These are phyloP conservation scores for Arthrinium phaeospermum DNA, from an alignment of 2,329 filamentous ascomycete genomes.

Conservation along the genomic window DNA sequence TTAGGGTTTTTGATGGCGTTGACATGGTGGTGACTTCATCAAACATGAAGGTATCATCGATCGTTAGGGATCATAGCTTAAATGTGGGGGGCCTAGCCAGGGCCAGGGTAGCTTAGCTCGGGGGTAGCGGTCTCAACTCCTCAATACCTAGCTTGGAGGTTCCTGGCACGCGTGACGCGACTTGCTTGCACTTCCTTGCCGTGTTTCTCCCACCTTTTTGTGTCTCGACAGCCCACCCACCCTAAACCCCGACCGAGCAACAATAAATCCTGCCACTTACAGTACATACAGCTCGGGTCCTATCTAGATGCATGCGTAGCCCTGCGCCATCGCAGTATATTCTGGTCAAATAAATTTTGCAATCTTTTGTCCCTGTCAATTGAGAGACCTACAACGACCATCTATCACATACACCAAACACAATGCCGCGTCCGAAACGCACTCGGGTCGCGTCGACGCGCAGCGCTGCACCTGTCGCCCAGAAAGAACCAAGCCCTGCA, in stretches of 20 bases:
- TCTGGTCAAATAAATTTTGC: neutral
- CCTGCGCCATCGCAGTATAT: neutral
- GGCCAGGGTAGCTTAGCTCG: neutral
- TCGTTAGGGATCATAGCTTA: constrained; percentile 1
- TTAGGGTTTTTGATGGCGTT: neutral
- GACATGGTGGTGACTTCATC: constrained; percentile 11
- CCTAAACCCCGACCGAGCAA: neutral
- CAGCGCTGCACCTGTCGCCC: constrained; percentile 25
- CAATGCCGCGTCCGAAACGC: constrained; percentile 38
- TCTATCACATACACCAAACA: neutral
- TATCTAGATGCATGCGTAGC: neutral
- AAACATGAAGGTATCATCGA: constrained; percentile 10
- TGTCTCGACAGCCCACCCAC: constrained; percentile 18
- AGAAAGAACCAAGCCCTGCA: constrained; percentile 14
- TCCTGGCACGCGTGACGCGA: constrained; percentile 23
- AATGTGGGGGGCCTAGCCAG: neutral
- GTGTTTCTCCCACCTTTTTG: constrained; percentile 23
- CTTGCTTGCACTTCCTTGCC: constrained; percentile 5
- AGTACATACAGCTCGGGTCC: neutral
- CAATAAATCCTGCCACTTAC: neutral
- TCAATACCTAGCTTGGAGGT: neutral
- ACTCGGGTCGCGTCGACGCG: constrained; percentile 35
- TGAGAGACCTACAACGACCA: neutral
- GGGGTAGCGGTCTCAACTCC: neutral
- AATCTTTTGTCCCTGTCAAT: neutral